Evolutionary conservation across 768 basidiomycete species (phyloP), one percentile per base, ranked within the genome.

Genomic region (Tremella yokohamensis): DNA sequence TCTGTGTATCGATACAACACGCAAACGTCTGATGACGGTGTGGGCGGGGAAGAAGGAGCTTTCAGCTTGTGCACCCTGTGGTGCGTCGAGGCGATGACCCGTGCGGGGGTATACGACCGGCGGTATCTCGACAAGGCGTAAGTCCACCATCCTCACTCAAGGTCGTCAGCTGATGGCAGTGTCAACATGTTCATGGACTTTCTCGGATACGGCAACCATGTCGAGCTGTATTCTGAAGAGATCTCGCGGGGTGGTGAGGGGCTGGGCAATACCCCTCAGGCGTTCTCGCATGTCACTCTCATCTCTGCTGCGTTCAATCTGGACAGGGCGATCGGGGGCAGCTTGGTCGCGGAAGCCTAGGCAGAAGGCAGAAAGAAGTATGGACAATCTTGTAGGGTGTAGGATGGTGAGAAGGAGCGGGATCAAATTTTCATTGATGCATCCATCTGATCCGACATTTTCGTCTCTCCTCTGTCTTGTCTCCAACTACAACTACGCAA

Each of bases 11-110:
- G 93, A 8, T 97, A 97, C 75, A 90, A 98, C 71, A 86, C 88
- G 12, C 78, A 75, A 22, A 88, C 88, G 73, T 85, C 89, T 0
- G 86, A 88, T 57, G 94, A 97, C 66, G 94, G 94, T 7, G 90
- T 97, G 12, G 93, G 94, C 1, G 92, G 93, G 1, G 90, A 94
- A 63, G 93, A 96, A 77, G 93, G 93, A 1, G 92, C 76, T 22
- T 96, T 97, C 78, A 90, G 89, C 60, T 79, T 98, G 48, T 65
- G 26, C 61, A 88, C 70, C 2, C 56, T 77, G 2, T 76, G 88
- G 87, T 87, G 87, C 62, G 80, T 94, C 42, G 92, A 97, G 68
- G 91, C 91, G 0, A 78, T 98, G 61, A 89, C 90, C 0, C 83
- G 93, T 9, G 92, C 88, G 0, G 91, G 91, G 0, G 83, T 87